Conservation (phyloP, 1,139 yeast species). For the Geotrichum histeridarum region DNA sequence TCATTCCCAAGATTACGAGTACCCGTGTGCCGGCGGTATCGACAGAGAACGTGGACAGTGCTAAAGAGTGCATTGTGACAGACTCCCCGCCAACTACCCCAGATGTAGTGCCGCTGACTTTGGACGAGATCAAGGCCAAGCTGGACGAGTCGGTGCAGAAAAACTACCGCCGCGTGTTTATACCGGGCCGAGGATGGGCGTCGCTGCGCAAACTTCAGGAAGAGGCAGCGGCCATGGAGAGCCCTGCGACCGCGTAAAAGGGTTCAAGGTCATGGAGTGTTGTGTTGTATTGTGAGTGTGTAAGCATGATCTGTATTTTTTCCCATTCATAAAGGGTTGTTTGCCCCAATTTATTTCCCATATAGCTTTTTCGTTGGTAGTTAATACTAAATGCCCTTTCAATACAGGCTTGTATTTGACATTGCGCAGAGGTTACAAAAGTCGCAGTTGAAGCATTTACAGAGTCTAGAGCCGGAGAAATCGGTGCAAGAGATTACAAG, state of each 20-base stretch:
- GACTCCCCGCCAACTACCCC: background rate
- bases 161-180: constrained; percentile 44
- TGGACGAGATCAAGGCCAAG: constrained; percentile 20
- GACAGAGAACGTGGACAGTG: constrained; percentile 3
- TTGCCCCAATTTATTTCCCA: constrained; percentile 2
- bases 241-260: constrained; percentile 5
- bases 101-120: constrained; percentile 20
- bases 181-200: constrained; percentile 55
- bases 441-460: constrained; percentile 8
- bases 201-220: constrained; percentile 38
- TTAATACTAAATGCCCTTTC: constrained; percentile 7
- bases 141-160: constrained; percentile 32
- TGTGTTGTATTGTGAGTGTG: background rate
- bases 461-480: background rate
- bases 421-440: constrained; percentile 1
- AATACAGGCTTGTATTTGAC: constrained; percentile 16
- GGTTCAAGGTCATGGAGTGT: background rate
- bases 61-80: background rate
- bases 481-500: background rate
- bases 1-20: constrained; percentile 15
- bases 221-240: constrained; percentile 25
- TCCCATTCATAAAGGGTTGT: background rate
- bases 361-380: background rate
- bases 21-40: background rate
- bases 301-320: background rate